Percentiles rank a stretch among this genome's conserved stretches.
Evolutionary conservation across 495 filamentous ascomycete species (phyloP).

Genomic region (Xylaria venustula): DNA sequence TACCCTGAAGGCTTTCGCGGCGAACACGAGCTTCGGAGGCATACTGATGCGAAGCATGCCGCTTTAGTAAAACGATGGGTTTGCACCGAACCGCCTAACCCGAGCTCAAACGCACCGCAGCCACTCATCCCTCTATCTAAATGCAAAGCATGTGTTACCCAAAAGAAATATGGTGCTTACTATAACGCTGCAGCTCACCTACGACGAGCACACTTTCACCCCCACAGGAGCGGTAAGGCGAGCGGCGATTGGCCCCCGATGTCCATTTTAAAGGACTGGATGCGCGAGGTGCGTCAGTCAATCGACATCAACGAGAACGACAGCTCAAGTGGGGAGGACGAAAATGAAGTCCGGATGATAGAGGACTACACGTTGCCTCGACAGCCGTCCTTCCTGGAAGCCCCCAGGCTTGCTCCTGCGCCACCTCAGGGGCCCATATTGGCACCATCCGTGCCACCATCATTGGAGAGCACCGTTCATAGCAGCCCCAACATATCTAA

Average conservation of each 20-base stretch:
- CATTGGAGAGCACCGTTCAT: slow-evolving; percentile 29
- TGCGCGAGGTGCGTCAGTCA: slow-evolving; percentile 65
- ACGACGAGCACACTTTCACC: slow-evolving; percentile 80
- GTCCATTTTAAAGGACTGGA: slow-evolving; percentile 82
- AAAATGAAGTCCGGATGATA: slow-evolving; percentile 39
- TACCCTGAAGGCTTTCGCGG: slow-evolving; percentile 90
- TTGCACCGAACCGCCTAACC: slow-evolving; percentile 50
- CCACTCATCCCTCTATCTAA: slow-evolving; percentile 70
- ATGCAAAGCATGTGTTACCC: slow-evolving; percentile 82
- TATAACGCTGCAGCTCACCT: slow-evolving; percentile 96
- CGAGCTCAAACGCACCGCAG: slow-evolving; percentile 42
- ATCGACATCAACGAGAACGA: slow-evolving; percentile 48
- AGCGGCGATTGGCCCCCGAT: slow-evolving; percentile 85
- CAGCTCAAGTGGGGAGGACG: slow-evolving; percentile 46
- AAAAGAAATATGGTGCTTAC: slow-evolving; percentile 88
- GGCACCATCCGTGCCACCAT: slow-evolving; percentile 29
- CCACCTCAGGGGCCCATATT: slow-evolving; percentile 32
- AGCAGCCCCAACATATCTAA: slow-evolving; percentile 30
- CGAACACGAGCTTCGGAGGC: slow-evolving; percentile 87
- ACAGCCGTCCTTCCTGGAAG: slow-evolving; percentile 38
- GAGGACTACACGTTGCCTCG: slow-evolving; percentile 42
- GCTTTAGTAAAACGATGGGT: slow-evolving; percentile 75
- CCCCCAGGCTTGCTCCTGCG: slow-evolving; percentile 41
- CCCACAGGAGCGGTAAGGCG: slow-evolving; percentile 78
- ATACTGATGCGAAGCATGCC: slow-evolving; percentile 80